Base-by-base conservation (phyloP, 2,329 filamentous ascomycete species). In the Helotiales sp. region DNA sequence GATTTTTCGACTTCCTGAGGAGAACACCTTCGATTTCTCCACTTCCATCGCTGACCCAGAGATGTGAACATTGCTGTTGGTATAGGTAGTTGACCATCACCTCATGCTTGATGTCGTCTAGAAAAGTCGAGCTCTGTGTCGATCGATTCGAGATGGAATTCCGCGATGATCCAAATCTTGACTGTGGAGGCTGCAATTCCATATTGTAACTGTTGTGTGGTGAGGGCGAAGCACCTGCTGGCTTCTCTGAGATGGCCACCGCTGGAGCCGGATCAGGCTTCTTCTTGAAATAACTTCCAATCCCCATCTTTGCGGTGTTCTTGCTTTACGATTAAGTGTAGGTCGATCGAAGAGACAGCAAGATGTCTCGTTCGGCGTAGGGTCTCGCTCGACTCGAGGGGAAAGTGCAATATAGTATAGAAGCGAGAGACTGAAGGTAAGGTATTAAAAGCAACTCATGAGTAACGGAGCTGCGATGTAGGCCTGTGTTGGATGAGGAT, bases 1-100 rank as follows among this genome's bases (percentile, higher is more conserved):
- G 79, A 19, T 86, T 86, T 61, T 81, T 81, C 17, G 79, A 71
- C 68, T 90, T 91, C 63, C 88, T 82, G 48, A 93, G 75, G 19
- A 93, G 74, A 27, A 91, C 88, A 63, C 90, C 90, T 71, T 92
- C 89, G 5, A 85, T 73, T 63, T 87, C 82, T 12, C 86, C 87
- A 49, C 80, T 85, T 33, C 81, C 83, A 65, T 90, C 86, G 30
- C 83, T 84, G 19, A 91, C 85, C 89, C 89, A 92, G 31, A 91
- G 79, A 60, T 85, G 82, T 12, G 83, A 82, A 68, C 87, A 91
- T 74, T 91, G 88, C 70, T 92, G 88, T 72, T 92, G 89, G 73
- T 91, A 91, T 25, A 93, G 77, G 71, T 90, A 91, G 74, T 90
- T 91, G 59, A 90, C 88, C 88, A 92, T 92, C 60, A 92, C 87